A percentile compares a stretch with the other conserved stretches of the same genome.
phyloP scores from a whole-genome alignment of 2,329 filamentous ascomycete species.

The Plenodomus tracheiphilus region DNA sequence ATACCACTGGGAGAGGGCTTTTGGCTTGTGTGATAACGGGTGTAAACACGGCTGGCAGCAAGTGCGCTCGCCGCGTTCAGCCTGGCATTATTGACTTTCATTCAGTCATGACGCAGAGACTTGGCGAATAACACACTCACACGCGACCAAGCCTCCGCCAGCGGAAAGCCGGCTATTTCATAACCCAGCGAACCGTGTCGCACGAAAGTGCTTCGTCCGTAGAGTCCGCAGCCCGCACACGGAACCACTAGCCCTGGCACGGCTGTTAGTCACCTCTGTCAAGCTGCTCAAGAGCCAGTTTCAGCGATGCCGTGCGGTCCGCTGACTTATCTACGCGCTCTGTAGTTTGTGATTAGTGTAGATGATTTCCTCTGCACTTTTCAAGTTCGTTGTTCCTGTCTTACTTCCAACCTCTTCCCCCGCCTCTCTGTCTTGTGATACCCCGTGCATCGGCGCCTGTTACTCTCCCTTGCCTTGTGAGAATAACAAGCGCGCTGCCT shows the following conservation, averaged over 20 bases:
- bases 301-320: slow-evolving; percentile 7
- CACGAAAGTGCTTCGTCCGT: slow-evolving; percentile 10
- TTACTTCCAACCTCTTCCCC: background rate
- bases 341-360: slow-evolving; percentile 1
- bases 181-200: slow-evolving; percentile 1
- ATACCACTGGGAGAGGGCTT: background rate
- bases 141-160: slow-evolving; percentile 4
- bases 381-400: background rate
- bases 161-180: slow-evolving; percentile 10
- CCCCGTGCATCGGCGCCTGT: background rate
- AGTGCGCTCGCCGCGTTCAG: background rate
- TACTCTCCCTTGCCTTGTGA: background rate
- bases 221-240: background rate
- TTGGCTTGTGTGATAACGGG: background rate
- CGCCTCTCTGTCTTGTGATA: background rate
- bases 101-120: slow-evolving; percentile 8
- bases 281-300: background rate
- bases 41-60: background rate
- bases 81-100: background rate
- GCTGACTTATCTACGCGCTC: slow-evolving; percentile 10
- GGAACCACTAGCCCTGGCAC: background rate
- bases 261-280: slow-evolving; percentile 1
- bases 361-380: slow-evolving; percentile 1
- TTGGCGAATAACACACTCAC: slow-evolving; percentile 2
- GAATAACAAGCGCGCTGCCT: background rate